Percentiles rank a stretch among this genome's conserved stretches.
phyloP scores from a whole-genome alignment of 2,329 filamentous ascomycete species.

The Didymellaceae sp. region DNA sequence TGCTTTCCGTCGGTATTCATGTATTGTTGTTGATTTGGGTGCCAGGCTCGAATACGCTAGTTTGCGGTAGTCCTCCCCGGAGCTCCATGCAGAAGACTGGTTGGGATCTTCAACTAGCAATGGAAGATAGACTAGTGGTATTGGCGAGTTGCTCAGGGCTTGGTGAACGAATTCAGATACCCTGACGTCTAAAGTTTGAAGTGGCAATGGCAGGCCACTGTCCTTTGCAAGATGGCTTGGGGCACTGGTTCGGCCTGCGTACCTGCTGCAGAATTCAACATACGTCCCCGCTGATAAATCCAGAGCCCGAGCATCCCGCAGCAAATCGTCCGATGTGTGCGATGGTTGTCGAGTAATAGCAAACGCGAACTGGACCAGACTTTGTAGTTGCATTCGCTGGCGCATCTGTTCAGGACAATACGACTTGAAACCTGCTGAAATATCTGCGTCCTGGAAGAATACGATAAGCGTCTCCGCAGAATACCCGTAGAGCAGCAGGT shows the following conservation, averaged over 20 bases:
- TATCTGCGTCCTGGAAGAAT: constrained; percentile 70
- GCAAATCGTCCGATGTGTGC: constrained; percentile 36
- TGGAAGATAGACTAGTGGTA: constrained; percentile 65
- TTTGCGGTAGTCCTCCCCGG: constrained; percentile 45
- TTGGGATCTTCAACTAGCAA: constrained; percentile 61
- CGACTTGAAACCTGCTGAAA: constrained; percentile 40
- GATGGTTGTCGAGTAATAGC: constrained; percentile 45
- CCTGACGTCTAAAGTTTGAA: constrained; percentile 42
- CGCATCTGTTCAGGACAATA: constrained; percentile 56
- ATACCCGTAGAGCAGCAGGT: constrained; percentile 78
- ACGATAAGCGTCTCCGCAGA: constrained; percentile 67
- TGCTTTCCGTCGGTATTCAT: constrained; percentile 51
- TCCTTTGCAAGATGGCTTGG: constrained; percentile 14
- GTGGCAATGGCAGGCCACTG: neutral
- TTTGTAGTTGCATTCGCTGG: constrained; percentile 52
- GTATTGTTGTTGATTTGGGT: constrained; percentile 21
- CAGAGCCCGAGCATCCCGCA: constrained; percentile 30
- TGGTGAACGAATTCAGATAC: constrained; percentile 43
- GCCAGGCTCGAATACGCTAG: constrained; percentile 50
- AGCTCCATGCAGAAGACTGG: constrained; percentile 52
- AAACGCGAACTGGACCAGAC: constrained; percentile 51
- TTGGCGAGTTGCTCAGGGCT: constrained; percentile 20
- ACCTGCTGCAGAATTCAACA: constrained; percentile 40
- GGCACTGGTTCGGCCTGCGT: constrained; percentile 18
- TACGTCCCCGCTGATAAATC: constrained; percentile 31